phyloP scores from a whole-genome alignment of 2,329 filamentous ascomycete genomes.

The Stachybotrys chlorohalonatus region DNA sequence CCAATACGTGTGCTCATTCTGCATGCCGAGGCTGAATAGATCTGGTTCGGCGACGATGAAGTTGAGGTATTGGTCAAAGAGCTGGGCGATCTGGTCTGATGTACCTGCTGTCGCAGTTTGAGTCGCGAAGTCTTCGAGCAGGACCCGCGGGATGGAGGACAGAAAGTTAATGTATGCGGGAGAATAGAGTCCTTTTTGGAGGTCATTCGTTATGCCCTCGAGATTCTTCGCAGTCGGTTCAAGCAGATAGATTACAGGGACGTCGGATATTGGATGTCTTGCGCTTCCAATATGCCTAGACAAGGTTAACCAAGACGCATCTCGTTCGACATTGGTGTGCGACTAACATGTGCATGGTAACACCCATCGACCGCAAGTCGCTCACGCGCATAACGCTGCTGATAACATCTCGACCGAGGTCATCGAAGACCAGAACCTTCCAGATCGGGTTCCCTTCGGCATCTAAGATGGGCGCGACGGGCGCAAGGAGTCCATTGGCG shows the following conservation, averaged over 20 bases:
- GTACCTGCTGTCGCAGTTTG: conserved; percentile 79
- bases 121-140: conserved; percentile 90
- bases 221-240: conserved; percentile 80
- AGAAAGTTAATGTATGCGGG: conserved; percentile 97
- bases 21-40: conserved; percentile 87
- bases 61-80: conserved; percentile 96
- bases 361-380: conserved; percentile 86
- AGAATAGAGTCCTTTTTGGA: conserved; percentile 80
- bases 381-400: conserved; percentile 92
- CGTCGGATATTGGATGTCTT: conserved; percentile 88
- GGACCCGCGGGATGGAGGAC: conserved; percentile 78
- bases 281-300: conserved; percentile 67
- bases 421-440: conserved; percentile 96
- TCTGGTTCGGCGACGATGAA: conserved; percentile 95
- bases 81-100: conserved; percentile 80
- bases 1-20: conserved; percentile 86
- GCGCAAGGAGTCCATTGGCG: conserved; percentile 55
- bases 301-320: conserved; percentile 12
- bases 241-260: conserved; percentile 92
- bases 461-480: conserved; percentile 72
- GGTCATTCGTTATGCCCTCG: conserved; percentile 72
- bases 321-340: background rate
- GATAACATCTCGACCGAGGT: conserved; percentile 84
- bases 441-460: conserved; percentile 88
- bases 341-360: conserved; percentile 84